Conservation (phyloP, 352 stramenopile species). For the Detonula confervacea region DNA sequence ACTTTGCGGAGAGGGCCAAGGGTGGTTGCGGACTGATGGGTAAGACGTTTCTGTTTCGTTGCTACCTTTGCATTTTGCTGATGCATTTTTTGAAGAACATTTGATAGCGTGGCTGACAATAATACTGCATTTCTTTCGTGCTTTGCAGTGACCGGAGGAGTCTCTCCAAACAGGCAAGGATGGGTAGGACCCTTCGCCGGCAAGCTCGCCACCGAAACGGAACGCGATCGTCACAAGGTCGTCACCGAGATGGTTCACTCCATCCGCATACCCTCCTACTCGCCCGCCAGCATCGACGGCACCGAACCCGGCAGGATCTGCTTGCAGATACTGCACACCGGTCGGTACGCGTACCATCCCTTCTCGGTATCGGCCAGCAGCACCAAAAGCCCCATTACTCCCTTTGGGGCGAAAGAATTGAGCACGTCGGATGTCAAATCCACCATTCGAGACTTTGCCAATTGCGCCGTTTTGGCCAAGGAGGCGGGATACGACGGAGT, state of each 20-base stretch:
- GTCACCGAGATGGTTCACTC: slow-evolving; percentile 94
- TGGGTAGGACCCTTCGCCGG: slow-evolving; percentile 92
- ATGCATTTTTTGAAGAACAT: no score
- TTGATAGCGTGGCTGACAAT: no score
- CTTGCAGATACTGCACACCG: slow-evolving; percentile 84
- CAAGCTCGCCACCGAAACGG: slow-evolving; percentile 91
- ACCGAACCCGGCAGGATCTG: slow-evolving; percentile 78
- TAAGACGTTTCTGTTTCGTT: slow-evolving; percentile 16
- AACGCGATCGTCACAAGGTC: slow-evolving; percentile 91
- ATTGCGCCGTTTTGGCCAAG: slow-evolving; percentile 87
- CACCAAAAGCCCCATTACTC: slow-evolving; percentile 94
- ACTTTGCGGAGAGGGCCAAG: slow-evolving; percentile 93
- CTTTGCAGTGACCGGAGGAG: slow-evolving; percentile 73
- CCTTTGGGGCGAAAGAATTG: slow-evolving; percentile 90
- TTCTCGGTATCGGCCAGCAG: slow-evolving; percentile 91
- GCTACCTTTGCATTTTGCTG: no score
- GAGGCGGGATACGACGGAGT: slow-evolving; percentile 97
- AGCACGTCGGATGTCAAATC: slow-evolving; percentile 86
- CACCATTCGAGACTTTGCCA: slow-evolving; percentile 94
- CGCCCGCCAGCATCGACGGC: background rate
- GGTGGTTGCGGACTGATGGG: slow-evolving; percentile 93
- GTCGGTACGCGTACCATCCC: slow-evolving; percentile 96
- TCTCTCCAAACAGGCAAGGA: slow-evolving; percentile 93
- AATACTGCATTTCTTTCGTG: background rate
- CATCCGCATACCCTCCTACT: slow-evolving; percentile 61